Base-by-base conservation (phyloP, 176 grass and related monocot genomes). In the Oryza brachyantha region DNA sequence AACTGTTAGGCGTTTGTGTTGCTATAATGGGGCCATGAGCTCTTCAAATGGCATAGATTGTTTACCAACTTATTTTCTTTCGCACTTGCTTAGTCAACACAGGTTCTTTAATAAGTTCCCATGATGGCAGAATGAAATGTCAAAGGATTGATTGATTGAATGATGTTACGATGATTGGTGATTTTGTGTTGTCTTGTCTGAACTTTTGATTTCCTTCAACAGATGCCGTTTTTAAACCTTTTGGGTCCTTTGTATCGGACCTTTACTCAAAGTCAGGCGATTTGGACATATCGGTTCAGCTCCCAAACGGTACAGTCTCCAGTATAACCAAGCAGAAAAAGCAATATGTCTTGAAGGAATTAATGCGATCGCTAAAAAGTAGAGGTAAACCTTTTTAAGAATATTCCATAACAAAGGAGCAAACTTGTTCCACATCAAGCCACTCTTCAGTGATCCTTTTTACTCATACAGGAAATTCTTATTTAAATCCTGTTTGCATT, bases 181-280 rank as follows among this genome's bases (percentile, higher is more conserved):
- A 10, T 80, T 76, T 32, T 40, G 61, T 72, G 70, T 27, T 60
- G 31, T 60, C 29, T 86, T 73, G 73, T 63, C 41, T 68, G 59
- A 63, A 74, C 61, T 66, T 85, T 45, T 61, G 25, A 68, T 60
- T 79, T 84, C 71, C 78, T 42, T 66, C 61, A 72, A 76, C 79
- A 98, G 95, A 81, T 80, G 80, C 77, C 80, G 68, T 66, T 64
- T 86, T 94, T 25, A 78, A 72, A 82, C 90, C 95, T 37, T 98
- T 98, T 89, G 95, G 95, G 83, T 98, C 95, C 55, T 98, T 92
- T 89, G 78, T 90, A 80, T 94, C 95, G 29, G 84, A 94, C 60
- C 95, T 98, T 74, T 98, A 94, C 79, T 86, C 85, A 29, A 98
- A 94, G 79, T 92, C 89, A 61, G 92, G 95, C 35, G 95, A 98